Evolutionary conservation across 371 early-diverging fungal genomes (phyloP), one percentile per base, ranked within the genome.

Genomic region (Circinella minor): DNA sequence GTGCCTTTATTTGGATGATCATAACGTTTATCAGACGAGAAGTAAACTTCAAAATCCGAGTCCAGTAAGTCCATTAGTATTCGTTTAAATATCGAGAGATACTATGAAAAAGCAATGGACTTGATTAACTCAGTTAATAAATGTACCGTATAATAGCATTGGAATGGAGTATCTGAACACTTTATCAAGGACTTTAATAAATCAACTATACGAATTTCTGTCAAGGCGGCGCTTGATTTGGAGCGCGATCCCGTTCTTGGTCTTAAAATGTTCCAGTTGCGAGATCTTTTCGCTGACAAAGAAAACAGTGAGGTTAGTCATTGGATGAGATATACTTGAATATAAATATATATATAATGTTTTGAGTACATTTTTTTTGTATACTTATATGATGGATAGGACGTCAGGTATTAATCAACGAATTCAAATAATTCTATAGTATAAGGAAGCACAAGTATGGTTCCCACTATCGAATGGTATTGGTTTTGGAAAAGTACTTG

Each of bases 201-300:
- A 3, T 61, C 72, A 0, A 66, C 51, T 15, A 27, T 82, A 14
- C 77, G 80, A 60, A 72, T 82, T 14, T 74, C 77, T 18, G 73
- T 80, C 36, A 82, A 80, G 48, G 74, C 65, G 5, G 36, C 76
- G 4, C 64, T 82, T 39, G 81, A 80, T 3, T 57, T 82, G 38
- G 83, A 82, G 60, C 71, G 77, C 6, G 74, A 80, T 54, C 81
- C 83, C 4, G 81, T 82, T 0, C 51, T 82, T 10, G 83, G 83
- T 34, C 77, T 77, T 3, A 74, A 70, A 15, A 37, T 20, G 3
- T 20, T 78, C 8, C 48, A 59, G 7, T 62, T 80, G 0, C 64
- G 71, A 15, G 80, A 82, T 5, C 54, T 77, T 4, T 78, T 82
- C 65, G 54, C 65, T 51, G 66, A 63, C 14, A 57, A 57, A 27